Conservation (phyloP, 2,329 filamentous ascomycete genomes). For the Penicillium sp. region DNA sequence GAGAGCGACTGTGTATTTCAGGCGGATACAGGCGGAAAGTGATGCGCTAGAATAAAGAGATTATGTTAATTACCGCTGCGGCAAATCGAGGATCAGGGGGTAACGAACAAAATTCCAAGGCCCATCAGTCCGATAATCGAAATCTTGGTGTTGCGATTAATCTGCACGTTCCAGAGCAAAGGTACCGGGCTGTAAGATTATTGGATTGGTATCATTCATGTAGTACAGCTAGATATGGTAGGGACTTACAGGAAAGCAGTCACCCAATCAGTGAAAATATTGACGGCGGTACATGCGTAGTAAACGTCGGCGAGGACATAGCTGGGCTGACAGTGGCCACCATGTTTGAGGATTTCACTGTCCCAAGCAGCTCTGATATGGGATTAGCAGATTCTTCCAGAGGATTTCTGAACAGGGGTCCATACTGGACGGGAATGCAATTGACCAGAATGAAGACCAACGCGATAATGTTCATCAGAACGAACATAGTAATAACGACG, state of each 20-base stretch:
- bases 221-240: neutral
- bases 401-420: neutral
- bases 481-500: neutral
- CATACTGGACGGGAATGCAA: neutral
- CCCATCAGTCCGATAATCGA: neutral
- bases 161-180: neutral
- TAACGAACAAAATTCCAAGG: neutral
- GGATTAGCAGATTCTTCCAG: neutral
- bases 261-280: conserved; percentile 31
- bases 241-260: neutral
- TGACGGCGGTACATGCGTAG: conserved; percentile 32
- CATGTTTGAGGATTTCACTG: conserved; percentile 17
- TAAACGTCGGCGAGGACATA: conserved; percentile 31
- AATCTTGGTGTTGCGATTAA: neutral
- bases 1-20: conserved; percentile 48
- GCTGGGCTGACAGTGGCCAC: conserved; percentile 27
- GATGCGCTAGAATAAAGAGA: neutral
- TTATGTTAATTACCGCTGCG: neutral
- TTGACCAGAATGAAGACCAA: neutral
- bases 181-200: neutral
- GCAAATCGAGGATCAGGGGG: neutral
- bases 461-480: neutral
- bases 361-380: conserved; percentile 29
- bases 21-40: conserved; percentile 42
- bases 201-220: neutral